phyloP scores from a whole-genome alignment of 495 filamentous ascomycete species.

The Darksidea phi region DNA sequence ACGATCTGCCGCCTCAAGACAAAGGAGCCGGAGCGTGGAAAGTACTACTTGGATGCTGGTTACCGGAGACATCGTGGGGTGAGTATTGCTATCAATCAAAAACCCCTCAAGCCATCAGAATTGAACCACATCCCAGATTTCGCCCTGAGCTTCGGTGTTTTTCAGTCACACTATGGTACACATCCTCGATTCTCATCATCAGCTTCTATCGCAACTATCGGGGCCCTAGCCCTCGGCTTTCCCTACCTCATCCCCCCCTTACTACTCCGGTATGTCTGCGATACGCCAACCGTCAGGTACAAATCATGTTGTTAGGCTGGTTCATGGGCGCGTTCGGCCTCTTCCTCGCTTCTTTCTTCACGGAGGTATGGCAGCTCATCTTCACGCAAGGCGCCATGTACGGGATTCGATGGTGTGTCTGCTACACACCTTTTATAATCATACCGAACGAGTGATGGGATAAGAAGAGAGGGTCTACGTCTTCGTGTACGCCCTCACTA shows the following conservation, averaged over 20 bases:
- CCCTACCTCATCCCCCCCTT: constrained; percentile 36
- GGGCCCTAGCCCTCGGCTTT: constrained; percentile 30
- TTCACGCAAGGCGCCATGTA: constrained; percentile 36
- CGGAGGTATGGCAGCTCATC: constrained; percentile 28
- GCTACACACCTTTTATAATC: constrained; percentile 36
- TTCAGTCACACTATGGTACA: constrained; percentile 33
- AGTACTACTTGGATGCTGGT: too few relatives aligned
- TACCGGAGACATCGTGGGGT: too few relatives aligned
- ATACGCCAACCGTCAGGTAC: constrained; percentile 20
- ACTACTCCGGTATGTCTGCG: constrained; percentile 30
- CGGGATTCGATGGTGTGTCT: constrained; percentile 35
- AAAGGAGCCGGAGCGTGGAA: too few relatives aligned
- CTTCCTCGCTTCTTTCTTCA: constrained; percentile 31
- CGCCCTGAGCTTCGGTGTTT: constrained; percentile 39
- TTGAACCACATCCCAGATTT: constrained; percentile 31
- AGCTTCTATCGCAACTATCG: constrained; percentile 32
- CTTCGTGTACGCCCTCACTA: too few relatives aligned
- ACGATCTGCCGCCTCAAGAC: too few relatives aligned
- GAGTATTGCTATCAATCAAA: too few relatives aligned
- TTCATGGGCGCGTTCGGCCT: constrained; percentile 28
- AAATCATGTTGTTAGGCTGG: constrained; percentile 33
- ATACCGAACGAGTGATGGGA: constrained; percentile 48
- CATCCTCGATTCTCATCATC: constrained; percentile 18
- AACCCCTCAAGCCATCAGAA: too few relatives aligned
- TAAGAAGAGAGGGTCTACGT: constrained; percentile 37